These are phyloP conservation scores for Termitomyces sp. DNA, from an alignment of 768 basidiomycete species.

Conservation along the genomic window DNA sequence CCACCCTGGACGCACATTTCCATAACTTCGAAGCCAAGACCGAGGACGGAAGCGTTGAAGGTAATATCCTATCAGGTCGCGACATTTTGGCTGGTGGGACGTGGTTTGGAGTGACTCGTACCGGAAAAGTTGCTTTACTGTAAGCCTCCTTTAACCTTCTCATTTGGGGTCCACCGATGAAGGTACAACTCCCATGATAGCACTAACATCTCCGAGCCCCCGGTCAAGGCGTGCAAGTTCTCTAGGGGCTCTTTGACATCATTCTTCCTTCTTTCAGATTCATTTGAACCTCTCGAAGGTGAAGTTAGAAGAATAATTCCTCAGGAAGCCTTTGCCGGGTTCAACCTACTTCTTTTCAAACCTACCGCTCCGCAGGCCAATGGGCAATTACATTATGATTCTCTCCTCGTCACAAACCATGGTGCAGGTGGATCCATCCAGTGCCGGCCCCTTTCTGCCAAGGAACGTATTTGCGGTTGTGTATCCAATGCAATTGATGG, in stretches of 20 bases:
- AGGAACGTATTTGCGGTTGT: constrained; percentile 52
- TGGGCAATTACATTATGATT: constrained; percentile 43
- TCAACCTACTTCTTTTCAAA: constrained; percentile 73
- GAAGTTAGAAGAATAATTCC: constrained; percentile 45
- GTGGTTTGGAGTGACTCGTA: constrained; percentile 72
- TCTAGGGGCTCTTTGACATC: constrained; percentile 71
- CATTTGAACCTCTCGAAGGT: constrained; percentile 43
- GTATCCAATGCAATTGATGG: constrained; percentile 78
- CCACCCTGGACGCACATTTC: constrained; percentile 62
- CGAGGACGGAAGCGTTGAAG: constrained; percentile 24
- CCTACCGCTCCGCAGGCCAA: constrained; percentile 29
- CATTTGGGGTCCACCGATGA: constrained; percentile 8
- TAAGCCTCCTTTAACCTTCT: constrained; percentile 34
- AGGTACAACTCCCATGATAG: constrained; percentile 37
- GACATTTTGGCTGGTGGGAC: constrained; percentile 75
- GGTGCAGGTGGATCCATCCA: constrained; percentile 64
- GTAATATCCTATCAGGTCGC: constrained; percentile 65
- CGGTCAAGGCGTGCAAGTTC: constrained; percentile 35
- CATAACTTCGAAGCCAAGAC: constrained; percentile 56
- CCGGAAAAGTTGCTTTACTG: constrained; percentile 71
- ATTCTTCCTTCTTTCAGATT: constrained; percentile 60
- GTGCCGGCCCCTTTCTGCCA: constrained; percentile 46
- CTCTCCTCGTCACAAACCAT: constrained; percentile 61
- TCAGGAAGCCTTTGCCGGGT: constrained; percentile 66
- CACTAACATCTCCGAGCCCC: constrained; percentile 83